Evolutionary conservation across 192 early-diverging fungal genomes (phyloP).

Genomic region (Dissophora globulifera): DNA sequence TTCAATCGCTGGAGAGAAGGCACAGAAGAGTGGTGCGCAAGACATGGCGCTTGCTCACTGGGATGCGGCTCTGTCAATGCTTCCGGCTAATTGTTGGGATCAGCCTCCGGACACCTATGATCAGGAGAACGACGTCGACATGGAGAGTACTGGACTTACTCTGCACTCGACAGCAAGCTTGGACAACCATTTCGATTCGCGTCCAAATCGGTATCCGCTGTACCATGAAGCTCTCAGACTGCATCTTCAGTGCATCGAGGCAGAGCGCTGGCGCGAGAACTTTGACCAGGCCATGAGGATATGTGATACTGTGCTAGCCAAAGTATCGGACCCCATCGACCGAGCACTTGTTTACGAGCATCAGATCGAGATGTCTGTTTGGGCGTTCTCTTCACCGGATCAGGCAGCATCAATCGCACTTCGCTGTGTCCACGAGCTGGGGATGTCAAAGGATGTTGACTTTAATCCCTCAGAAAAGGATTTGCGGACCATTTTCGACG

Average conservation of each 20-base stretch:
- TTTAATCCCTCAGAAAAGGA: slow-evolving; percentile 31
- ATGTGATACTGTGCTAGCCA: slow-evolving; percentile 29
- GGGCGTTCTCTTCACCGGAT: slow-evolving; percentile 31
- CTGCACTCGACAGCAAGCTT: not conserved
- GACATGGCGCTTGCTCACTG: slow-evolving; percentile 43
- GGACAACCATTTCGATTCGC: not conserved
- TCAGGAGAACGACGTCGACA: not conserved
- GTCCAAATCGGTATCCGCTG: not conserved
- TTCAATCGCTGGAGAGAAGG: slow-evolving; percentile 39
- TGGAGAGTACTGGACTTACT: not conserved
- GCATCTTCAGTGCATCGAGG: slow-evolving; percentile 49
- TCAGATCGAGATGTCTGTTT: slow-evolving; percentile 52
- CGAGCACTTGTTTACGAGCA: slow-evolving; percentile 41
- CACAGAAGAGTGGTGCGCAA: slow-evolving; percentile 50
- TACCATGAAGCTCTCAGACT: slow-evolving; percentile 42
- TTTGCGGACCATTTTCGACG: slow-evolving; percentile 17
- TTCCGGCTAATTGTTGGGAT: slow-evolving; percentile 44
- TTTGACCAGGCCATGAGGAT: slow-evolving; percentile 48
- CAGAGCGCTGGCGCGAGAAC: slow-evolving; percentile 47
- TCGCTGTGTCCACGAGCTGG: slow-evolving; percentile 31
- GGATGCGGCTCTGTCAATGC: slow-evolving; percentile 31
- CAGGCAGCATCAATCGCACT: slow-evolving; percentile 24
- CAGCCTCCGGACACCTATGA: not conserved
- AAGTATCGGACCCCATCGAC: slow-evolving; percentile 36
- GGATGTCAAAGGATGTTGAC: slow-evolving; percentile 4